These are phyloP conservation scores for Hysterangium stoloniferum DNA, from an alignment of 768 basidiomycete species.

Conservation along the genomic window DNA sequence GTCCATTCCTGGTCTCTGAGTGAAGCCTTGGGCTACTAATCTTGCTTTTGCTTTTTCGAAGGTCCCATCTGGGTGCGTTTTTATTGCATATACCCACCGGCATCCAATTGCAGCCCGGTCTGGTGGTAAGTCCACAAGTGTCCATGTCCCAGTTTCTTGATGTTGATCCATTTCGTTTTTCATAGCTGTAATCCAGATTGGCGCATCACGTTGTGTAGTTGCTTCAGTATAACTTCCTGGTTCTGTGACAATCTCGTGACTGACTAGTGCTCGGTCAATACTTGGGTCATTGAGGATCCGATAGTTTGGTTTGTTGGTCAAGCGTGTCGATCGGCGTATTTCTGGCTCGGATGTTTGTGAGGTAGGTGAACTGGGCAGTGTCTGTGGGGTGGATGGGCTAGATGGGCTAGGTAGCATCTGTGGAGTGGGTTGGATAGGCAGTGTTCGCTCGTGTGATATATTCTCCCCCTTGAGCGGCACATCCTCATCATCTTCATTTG, in stretches of 20 bases:
- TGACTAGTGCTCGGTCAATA: neutral
- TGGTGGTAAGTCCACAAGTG: slow-evolving; percentile 14
- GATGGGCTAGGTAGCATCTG: too few relatives aligned
- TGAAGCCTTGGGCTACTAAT: slow-evolving; percentile 23
- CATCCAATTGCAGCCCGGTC: slow-evolving; percentile 16
- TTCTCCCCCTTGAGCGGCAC: too few relatives aligned
- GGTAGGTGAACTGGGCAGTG: too few relatives aligned
- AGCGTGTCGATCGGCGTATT: too few relatives aligned
- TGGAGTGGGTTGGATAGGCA: too few relatives aligned
- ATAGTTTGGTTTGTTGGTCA: neutral
- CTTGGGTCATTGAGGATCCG: neutral
- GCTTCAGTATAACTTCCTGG: slow-evolving; percentile 15
- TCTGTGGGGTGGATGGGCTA: too few relatives aligned
- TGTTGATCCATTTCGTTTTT: slow-evolving; percentile 19
- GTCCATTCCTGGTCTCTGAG: slow-evolving; percentile 22
- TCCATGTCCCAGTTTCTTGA: slow-evolving; percentile 18
- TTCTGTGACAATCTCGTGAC: neutral
- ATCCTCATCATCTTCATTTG: too few relatives aligned
- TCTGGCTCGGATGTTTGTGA: neutral
- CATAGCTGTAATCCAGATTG: slow-evolving; percentile 21
- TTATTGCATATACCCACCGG: slow-evolving; percentile 23
- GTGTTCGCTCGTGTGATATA: too few relatives aligned
- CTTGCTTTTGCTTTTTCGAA: slow-evolving; percentile 19
- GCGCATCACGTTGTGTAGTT: slow-evolving; percentile 4
- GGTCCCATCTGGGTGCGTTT: slow-evolving; percentile 18